phyloP scores from a whole-genome alignment of 345 rosid species.

The Citrus hindsii region DNA sequence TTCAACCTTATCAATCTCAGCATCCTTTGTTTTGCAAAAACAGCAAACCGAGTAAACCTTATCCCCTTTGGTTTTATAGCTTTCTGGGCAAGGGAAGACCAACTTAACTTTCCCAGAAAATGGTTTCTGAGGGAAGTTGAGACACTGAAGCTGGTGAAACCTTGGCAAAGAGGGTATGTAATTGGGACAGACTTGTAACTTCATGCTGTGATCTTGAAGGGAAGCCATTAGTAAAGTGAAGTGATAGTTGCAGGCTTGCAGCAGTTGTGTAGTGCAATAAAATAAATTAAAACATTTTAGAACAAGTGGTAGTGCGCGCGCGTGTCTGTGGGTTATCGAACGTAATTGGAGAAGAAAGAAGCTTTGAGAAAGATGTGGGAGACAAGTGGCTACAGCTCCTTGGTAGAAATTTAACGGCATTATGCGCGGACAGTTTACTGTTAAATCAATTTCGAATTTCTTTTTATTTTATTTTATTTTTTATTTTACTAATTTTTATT shows the following conservation, averaged over 20 bases:
- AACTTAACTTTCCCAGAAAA: slow-evolving; percentile 22
- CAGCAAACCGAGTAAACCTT: slow-evolving; percentile 24
- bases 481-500: too few relatives aligned
- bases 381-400: not conserved
- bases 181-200: slow-evolving; percentile 16
- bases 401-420: not conserved
- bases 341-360: not conserved
- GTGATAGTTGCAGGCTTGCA: not conserved
- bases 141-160: slow-evolving; percentile 16
- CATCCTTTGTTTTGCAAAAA: slow-evolving; percentile 29
- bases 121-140: slow-evolving; percentile 25
- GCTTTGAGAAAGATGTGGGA: slow-evolving; percentile 3
- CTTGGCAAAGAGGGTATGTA: not conserved
- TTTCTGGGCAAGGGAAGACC: slow-evolving; percentile 13
- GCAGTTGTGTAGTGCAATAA: not conserved
- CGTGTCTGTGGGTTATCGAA: not conserved
- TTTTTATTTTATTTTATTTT: not conserved
- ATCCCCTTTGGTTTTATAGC: slow-evolving; percentile 11
- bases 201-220: slow-evolving; percentile 22
- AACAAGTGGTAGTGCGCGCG: not conserved
- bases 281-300: not conserved
- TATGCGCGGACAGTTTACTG: not conserved
- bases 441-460: not conserved
- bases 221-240: slow-evolving; percentile 18
- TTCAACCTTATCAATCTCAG: slow-evolving; percentile 29